Percentiles rank a stretch among this genome's conserved stretches.
phyloP scores from a whole-genome alignment of 2,329 filamentous ascomycete species.

The Lasiodiplodia citricola region DNA sequence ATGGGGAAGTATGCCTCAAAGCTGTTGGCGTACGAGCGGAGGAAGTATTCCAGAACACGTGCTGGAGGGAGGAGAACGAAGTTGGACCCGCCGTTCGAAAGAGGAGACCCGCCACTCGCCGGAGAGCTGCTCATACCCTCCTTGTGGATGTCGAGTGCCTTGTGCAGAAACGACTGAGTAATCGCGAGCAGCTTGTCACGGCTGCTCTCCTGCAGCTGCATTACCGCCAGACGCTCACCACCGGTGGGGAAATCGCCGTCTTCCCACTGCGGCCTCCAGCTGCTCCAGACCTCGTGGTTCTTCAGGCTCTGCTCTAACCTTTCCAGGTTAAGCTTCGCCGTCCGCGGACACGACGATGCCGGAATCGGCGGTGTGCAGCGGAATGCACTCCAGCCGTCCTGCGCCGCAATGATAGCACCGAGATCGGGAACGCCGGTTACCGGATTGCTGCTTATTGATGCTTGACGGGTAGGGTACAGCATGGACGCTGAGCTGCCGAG shows the following conservation, averaged over 20 bases:
- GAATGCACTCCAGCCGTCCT: slow-evolving; percentile 60
- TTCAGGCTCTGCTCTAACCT: slow-evolving; percentile 57
- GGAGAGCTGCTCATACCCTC: slow-evolving; percentile 51
- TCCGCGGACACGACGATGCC: slow-evolving; percentile 56
- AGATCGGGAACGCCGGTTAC: slow-evolving; percentile 47
- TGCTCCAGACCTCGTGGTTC: slow-evolving; percentile 58
- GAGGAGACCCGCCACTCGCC: slow-evolving; percentile 50
- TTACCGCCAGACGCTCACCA: slow-evolving; percentile 53
- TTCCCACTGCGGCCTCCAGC: slow-evolving; percentile 57
- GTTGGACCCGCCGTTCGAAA: slow-evolving; percentile 60
- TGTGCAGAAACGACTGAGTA: slow-evolving; percentile 72
- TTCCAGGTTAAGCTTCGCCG: slow-evolving; percentile 57
- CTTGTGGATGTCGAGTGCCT: slow-evolving; percentile 71
- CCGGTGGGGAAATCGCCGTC: slow-evolving; percentile 53
- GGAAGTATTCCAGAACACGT: slow-evolving; percentile 70
- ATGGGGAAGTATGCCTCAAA: slow-evolving; percentile 71
- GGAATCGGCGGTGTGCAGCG: slow-evolving; percentile 57
- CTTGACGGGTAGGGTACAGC: slow-evolving; percentile 49
- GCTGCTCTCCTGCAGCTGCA: slow-evolving; percentile 59
- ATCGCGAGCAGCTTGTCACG: slow-evolving; percentile 74
- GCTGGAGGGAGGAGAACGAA: slow-evolving; percentile 71
- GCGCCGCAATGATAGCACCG: slow-evolving; percentile 55
- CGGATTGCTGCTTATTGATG: slow-evolving; percentile 39
- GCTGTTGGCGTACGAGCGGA: slow-evolving; percentile 69
- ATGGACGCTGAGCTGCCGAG: slow-evolving; percentile 49